These are phyloP conservation scores for Micractinium conductrix DNA, from an alignment of 139 green algal species.

Conservation along the genomic window DNA sequence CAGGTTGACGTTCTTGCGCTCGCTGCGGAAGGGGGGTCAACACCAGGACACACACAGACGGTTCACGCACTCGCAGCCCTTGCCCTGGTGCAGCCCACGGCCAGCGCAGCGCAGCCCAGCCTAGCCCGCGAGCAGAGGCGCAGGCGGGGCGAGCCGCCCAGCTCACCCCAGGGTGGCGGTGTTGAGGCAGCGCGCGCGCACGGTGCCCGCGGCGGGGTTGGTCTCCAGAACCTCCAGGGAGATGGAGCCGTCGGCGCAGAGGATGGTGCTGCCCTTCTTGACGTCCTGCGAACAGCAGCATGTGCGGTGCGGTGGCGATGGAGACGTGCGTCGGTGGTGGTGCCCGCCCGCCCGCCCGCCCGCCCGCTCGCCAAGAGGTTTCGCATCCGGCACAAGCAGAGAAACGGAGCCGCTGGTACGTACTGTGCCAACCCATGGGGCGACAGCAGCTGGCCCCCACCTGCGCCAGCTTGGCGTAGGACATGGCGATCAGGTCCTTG, in stretches of 20 bases:
- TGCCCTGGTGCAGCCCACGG: not conserved
- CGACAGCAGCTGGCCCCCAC: not conserved
- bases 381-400: not conserved
- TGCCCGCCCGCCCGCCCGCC: no score
- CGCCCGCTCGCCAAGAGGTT: no score
- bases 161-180: conserved; percentile 91
- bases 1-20: conserved; percentile 99
- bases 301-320: no score
- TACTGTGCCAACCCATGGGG: no score
- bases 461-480: conserved; percentile 87
- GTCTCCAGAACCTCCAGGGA: conserved; percentile 91
- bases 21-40: conserved; percentile 53
- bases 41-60: not conserved
- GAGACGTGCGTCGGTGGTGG: no score
- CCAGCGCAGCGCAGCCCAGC: not conserved
- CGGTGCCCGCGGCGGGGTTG: conserved; percentile 78
- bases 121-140: not conserved
- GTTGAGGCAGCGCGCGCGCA: conserved; percentile 86
- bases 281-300: conserved; percentile 75
- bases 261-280: conserved; percentile 84
- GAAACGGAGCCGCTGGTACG: no score
- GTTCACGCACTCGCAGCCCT: no score
- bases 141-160: not conserved
- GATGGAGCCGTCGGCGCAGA: conserved; percentile 95
- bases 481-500: conserved; percentile 86